Evolutionary conservation across 495 filamentous ascomycete species (phyloP).

Genomic region (Talaromyces wortmannii): DNA sequence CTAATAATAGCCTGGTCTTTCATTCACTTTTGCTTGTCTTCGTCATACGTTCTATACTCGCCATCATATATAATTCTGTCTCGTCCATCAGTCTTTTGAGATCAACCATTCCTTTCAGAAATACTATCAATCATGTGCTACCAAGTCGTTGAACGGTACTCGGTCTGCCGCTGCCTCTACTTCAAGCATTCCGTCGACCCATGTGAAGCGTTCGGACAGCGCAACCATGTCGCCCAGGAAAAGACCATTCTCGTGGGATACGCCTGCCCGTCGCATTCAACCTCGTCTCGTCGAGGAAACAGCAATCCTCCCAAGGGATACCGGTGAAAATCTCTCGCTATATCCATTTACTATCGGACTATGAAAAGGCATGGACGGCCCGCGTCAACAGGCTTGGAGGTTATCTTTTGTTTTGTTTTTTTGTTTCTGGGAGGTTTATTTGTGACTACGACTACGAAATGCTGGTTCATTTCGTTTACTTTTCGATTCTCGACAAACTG

Average conservation of each 20-base stretch:
- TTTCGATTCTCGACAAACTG: background rate
- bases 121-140: conserved; percentile 52
- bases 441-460: background rate
- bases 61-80: background rate
- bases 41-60: background rate
- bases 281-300: conserved; percentile 6
- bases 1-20: background rate
- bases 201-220: conserved; percentile 62
- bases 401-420: background rate
- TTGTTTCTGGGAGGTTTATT: background rate
- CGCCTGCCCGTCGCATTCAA: conserved; percentile 59
- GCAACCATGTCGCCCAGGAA: conserved; percentile 65
- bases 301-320: conserved; percentile 2
- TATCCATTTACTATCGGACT: too few species aligned
- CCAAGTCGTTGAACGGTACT: conserved; percentile 66
- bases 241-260: conserved; percentile 76
- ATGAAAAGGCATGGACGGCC: background rate
- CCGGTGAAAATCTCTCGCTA: background rate
- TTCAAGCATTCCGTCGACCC: conserved; percentile 73
- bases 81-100: background rate
- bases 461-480: background rate
- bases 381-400: background rate
- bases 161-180: conserved; percentile 76
- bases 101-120: background rate
- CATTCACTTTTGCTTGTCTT: conserved; percentile 1